Evolutionary conservation across 2,329 filamentous ascomycete species (phyloP), one percentile per base, ranked within the genome.

Genomic region (Diaporthe citri): DNA sequence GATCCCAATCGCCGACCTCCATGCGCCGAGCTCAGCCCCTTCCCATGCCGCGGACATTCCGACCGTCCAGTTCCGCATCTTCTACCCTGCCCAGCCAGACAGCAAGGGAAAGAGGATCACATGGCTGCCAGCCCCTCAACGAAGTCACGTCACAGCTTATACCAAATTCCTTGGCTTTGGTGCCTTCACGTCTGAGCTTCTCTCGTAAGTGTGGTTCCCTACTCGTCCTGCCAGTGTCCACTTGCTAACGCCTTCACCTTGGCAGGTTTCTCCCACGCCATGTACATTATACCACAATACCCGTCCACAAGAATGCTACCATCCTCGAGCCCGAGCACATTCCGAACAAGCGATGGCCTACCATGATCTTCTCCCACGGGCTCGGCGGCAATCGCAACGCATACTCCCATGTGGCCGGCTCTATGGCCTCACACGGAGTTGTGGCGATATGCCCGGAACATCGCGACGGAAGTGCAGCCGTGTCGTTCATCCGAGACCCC

Each of bases 291-390:
- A 91, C 94, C 62, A 89, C 91, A 2, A 93, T 96, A 36, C 94
- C 94, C 8, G 93, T 91, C 36, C 87, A 91, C 78, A 92, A 94
- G 78, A 94, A 95, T 81, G 94, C 94, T 15, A 86, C 88, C 8
- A 83, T 96, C 10, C 88, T 92, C 80, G 75, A 86, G 75, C 80
- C 90, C 75, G 80, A 75, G 9, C 34, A 85, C 15, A 84, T 86
- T 4, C 80, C 85, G 5, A 84, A 85, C 75, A 85, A 87, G 73
- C 86, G 91, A 85, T 97, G 94, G 93, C 95, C 95, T 0, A 93
- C 95, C 0, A 92, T 95, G 86, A 87, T 97, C 77, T 97, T 97
- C 84, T 97, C 94, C 1, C 95, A 97, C 81, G 95, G 95, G 0
- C 87, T 97, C 1, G 95, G 94, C 51, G 95, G 95, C 51, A 93